Base-by-base conservation (phyloP, 192 early-diverging fungal species). In the Phycomyces blakesleeanus region DNA sequence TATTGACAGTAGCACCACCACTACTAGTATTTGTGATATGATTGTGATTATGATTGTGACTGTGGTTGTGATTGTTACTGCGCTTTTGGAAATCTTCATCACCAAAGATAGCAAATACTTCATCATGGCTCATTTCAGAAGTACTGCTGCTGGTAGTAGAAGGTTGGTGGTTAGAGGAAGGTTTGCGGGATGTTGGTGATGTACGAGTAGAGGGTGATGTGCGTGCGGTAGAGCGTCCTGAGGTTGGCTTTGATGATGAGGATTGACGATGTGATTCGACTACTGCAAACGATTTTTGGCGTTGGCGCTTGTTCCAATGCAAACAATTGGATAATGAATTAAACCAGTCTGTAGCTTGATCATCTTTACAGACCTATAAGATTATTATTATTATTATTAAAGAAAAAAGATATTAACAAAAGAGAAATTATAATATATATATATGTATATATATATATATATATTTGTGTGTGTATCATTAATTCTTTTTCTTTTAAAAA, bases 271-370 rank as follows among this genome's bases (percentile, higher is more conserved):
- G 51, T n/a, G 74, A 75, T 38, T 82, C 80, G 0, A 78, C 73
- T 0, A 76, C 77, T 8, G 63, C 68, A 78, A 93, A 93, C 34
- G 83, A 78, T 68, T 95, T 96, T 78, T 99, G 97, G 12, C 86
- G 74, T 66, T 87, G 83, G 25, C 97, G 82, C 55, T 94, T 87
- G 71, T 99, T 99, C 97, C 97, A 99, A 51, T 86, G 82, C 44
- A 99, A 68, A 60, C 91, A 96, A 27, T 90, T 80, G 12, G 84
- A 86, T 10, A 99, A 75, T 14, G 87, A 84, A 59, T 87, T 76
- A 77, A 95, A 97, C 97, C 97, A 99, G 74, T 99, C 97, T 29
- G 81, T 55, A 9, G 66, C 59, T 24, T 68, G 66, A 34, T 68
- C 66, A 16, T 68, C 59, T 18, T 68, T 68, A 41, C 66, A 68